phyloP scores from a whole-genome alignment of 345 rosid genomes.

The Salix arbutifolia region DNA sequence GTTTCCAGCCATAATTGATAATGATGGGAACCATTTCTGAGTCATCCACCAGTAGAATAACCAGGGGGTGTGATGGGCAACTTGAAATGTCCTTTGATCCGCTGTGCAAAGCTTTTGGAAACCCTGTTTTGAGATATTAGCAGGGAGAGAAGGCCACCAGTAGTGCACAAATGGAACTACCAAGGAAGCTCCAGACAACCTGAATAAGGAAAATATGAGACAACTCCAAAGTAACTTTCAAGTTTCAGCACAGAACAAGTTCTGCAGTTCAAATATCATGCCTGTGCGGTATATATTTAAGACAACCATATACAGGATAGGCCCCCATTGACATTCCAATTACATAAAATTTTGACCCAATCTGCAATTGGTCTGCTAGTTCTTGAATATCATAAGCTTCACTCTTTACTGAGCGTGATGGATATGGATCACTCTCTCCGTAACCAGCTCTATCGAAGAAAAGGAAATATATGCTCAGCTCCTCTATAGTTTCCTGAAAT shows the following conservation, averaged over 20 bases:
- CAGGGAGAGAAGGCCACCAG: constrained; percentile 82
- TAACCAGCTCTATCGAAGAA: constrained; percentile 86
- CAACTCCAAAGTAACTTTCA: neutral
- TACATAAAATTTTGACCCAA: constrained; percentile 68
- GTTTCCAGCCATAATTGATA: constrained; percentile 45
- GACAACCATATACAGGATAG: constrained; percentile 66
- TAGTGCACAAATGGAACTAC: constrained; percentile 75
- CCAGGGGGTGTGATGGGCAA: constrained; percentile 74
- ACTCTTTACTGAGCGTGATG: constrained; percentile 63
- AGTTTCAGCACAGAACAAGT: neutral
- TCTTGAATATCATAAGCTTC: constrained; percentile 82
- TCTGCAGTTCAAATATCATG: constrained; percentile 18
- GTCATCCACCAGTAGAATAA: constrained; percentile 82
- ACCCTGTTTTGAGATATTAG: constrained; percentile 32
- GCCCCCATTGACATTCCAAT: constrained; percentile 82
- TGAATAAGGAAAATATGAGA: constrained; percentile 15
- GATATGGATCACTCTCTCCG: constrained; percentile 91
- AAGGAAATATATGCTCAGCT: constrained; percentile 52
- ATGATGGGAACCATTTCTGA: constrained; percentile 67
- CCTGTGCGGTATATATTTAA: constrained; percentile 79
- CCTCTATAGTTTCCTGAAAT: constrained; percentile 62
- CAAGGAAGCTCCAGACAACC: constrained; percentile 63
- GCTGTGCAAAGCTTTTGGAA: constrained; percentile 31
- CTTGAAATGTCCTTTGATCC: constrained; percentile 56
- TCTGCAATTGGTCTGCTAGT: constrained; percentile 67